phyloP scores from a whole-genome alignment of 2,329 filamentous ascomycete species.

The Aspergillus pseudonomiae region DNA sequence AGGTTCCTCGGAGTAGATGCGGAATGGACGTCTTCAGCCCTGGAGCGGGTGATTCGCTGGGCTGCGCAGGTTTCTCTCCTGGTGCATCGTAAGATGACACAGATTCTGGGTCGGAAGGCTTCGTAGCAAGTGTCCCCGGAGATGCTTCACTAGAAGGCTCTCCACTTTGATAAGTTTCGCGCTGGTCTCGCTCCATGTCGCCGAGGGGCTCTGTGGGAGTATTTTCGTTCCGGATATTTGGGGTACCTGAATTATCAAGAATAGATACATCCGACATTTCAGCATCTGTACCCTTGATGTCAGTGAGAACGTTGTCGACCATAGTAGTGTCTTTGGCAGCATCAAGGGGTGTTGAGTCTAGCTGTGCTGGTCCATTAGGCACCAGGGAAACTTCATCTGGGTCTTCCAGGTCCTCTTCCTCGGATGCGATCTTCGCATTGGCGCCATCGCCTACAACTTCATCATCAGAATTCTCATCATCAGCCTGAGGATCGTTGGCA shows the following conservation, averaged over 20 bases:
- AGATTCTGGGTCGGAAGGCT: conserved; percentile 49
- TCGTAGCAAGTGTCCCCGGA: conserved; percentile 47
- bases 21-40: conserved; percentile 71
- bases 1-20: conserved; percentile 79
- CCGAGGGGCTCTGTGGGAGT: conserved; percentile 11
- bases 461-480: conserved; percentile 41
- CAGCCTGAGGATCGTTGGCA: conserved; percentile 20
- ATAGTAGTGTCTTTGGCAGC: conserved; percentile 30
- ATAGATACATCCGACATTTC: conserved; percentile 9
- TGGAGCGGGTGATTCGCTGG: conserved; percentile 45
- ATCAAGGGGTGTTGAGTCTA: conserved; percentile 32
- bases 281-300: conserved; percentile 1
- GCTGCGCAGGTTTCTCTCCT: conserved; percentile 37
- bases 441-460: conserved; percentile 39
- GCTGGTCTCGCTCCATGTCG: conserved; percentile 21
- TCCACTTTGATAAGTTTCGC: conserved; percentile 31
- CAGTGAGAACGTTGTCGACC: conserved; percentile 25
- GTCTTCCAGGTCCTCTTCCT: conserved; percentile 33
- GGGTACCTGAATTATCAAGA: not conserved
- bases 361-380: conserved; percentile 35
- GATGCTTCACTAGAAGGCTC: conserved; percentile 47
- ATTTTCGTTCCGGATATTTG: conserved; percentile 5
- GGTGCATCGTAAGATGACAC: conserved; percentile 44
- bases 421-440: conserved; percentile 28
- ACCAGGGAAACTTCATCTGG: conserved; percentile 41